Evolutionary conservation across 768 basidiomycete genomes (phyloP), one percentile per base, ranked within the genome.

Genomic region (Tephrocybe sp.): DNA sequence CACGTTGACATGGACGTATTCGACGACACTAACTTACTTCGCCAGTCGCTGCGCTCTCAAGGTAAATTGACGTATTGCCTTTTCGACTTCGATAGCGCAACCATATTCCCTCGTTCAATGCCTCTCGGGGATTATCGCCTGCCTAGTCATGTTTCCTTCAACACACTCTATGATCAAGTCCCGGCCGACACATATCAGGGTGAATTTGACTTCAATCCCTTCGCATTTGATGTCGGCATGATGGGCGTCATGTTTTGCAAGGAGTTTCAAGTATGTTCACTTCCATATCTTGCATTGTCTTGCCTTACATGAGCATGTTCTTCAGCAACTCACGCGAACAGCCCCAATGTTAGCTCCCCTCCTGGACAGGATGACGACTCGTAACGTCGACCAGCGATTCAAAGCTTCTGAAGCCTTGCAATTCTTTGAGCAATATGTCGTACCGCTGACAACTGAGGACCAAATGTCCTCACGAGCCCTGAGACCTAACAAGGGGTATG

Each of bases 271-370:
- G 28, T 11, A 30, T 5, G 28, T 11, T 30, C 28, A 5, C 28
- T 30, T 30, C 6, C 11, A 30, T 30, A 30, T 30, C 28, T 30
- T 11, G 28, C 11, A 11, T 30, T 5, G 28, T 30, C 28, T 11
- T 5, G 5, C 28, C 28, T 5, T 5, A 30, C 28, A 5, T 30
- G 11, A 30, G 28, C 11, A 11, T 30, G 28, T 30, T 30, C 28
- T 30, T 30, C 28, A 66, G 66, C 50, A 62, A 44, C 36, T 58
- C 7, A 53, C 56, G 0, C 48, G 43, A 4, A n/a, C 41, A 6
- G 41, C 60, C n/a, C 65, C 68, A 0, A 51, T 69, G 47, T 42
- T 68, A 2, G 63, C 64, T 0, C 65, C 65, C 10, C 49, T 69
- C 7, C 41, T 69, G 1, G 68, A 69, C 39, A 53, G 32, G 40